phyloP scores from a whole-genome alignment of 768 basidiomycete species.

The Kwoniella pini region DNA sequence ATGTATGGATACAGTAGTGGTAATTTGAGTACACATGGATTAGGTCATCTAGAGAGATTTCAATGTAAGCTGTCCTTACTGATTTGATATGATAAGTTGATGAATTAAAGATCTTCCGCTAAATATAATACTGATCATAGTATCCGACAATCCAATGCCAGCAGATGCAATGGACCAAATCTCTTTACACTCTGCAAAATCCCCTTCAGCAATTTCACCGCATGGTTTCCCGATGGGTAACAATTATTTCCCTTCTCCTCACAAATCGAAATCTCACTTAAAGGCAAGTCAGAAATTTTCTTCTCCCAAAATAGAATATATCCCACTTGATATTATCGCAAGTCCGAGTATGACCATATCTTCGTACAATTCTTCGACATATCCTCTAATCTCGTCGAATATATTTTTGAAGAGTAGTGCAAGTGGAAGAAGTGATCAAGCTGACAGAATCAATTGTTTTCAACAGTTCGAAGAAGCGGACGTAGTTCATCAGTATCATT shows the following conservation, averaged over 20 bases:
- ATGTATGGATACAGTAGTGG: conserved; percentile 34
- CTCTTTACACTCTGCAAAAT: conserved; percentile 41
- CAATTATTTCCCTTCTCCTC: conserved; percentile 6
- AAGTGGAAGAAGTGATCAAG: background rate
- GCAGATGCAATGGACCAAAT: conserved; percentile 53
- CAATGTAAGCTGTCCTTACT: conserved; percentile 57
- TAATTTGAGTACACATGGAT: conserved; percentile 51
- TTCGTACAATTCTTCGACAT: background rate
- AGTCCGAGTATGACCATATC: background rate
- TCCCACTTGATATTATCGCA: background rate
- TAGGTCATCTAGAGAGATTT: conserved; percentile 69
- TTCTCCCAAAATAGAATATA: background rate
- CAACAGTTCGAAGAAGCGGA: conserved; percentile 53
- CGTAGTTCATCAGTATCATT: conserved; percentile 52
- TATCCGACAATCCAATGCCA: conserved; percentile 86
- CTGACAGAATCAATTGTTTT: background rate
- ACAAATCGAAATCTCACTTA: conserved; percentile 34
- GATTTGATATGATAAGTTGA: too few relatives aligned
- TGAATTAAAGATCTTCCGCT: too few relatives aligned
- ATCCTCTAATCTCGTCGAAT: background rate
- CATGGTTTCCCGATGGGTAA: conserved; percentile 5
- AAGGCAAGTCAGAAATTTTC: conserved; percentile 29
- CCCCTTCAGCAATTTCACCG: background rate
- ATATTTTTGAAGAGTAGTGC: background rate
- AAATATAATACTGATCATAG: conserved; percentile 18